Base-by-base conservation (phyloP, 2,329 filamentous ascomycete species). In the Lanzia echinophila region DNA sequence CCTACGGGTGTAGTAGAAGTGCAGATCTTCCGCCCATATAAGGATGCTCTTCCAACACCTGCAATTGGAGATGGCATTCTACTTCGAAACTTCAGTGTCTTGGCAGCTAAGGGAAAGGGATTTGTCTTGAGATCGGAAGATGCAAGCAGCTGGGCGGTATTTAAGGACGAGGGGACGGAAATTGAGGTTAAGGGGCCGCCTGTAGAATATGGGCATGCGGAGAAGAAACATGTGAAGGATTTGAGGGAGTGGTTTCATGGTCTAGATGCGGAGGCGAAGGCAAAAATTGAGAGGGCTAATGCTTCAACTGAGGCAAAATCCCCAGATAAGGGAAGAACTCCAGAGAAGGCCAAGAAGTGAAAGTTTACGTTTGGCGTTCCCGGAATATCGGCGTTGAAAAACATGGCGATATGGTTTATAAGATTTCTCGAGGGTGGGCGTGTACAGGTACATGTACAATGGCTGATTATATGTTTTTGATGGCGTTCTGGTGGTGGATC, bases 111-210 rank as follows among this genome's bases (percentile, higher is more conserved):
- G 55, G 72, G 72, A 44, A 76, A 76, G 50, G 81, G 77, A 1
- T 83, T 79, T 57, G 81, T 79, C 0, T 68, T 84, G 47, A 70
- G 74, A 46, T 66, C 64, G 12, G 62, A 63, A 11, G 77, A 79
- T 43, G 71, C 70, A 33, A 83, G 79, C 15, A 77, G 78, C 51
- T 86, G 83, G 79, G 82, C 79, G 2, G 79, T 86, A 3, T 84
- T 81, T 58, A 79, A 82, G 60, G 60, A 59, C 22, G 56, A 53
- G 12, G 62, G 69, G 38, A 67, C 70, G 43, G 67, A 70, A 41
- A 77, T 60, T 8, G 63, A 84, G 68, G 76, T 84, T 50, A 77
- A 75, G 56, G 82, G 81, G 0, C 78, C 80, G 50, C 81, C 81
- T 0, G 74, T 85, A 19, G 82, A 85, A 67, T 73, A 78, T 56